phyloP scores from a whole-genome alignment of 164 flowering plant genomes.

The Aristolochia fimbriata region DNA sequence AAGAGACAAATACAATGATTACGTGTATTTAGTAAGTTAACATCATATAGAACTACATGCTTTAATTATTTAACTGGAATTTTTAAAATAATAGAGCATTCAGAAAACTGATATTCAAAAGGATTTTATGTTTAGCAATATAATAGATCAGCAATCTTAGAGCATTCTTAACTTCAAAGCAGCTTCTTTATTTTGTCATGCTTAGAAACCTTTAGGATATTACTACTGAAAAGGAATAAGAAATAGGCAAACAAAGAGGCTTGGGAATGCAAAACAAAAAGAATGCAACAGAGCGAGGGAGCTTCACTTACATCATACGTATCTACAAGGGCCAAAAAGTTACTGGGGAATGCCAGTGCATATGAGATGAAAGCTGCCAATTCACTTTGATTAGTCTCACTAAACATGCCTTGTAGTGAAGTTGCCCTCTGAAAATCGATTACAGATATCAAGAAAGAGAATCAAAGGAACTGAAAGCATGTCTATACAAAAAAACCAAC shows the following conservation, averaged over 20 bases:
- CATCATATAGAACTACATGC: too few relatives aligned
- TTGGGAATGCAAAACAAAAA: background rate
- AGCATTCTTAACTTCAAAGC: too few relatives aligned
- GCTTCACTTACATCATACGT: constrained; percentile 89
- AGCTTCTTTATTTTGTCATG: too few relatives aligned
- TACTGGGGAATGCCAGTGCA: constrained; percentile 86
- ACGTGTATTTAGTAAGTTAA: too few relatives aligned
- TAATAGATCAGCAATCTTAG: too few relatives aligned
- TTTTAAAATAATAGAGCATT: too few relatives aligned
- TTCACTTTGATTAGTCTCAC: constrained; percentile 97
- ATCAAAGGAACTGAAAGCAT: background rate
- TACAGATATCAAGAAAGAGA: background rate
- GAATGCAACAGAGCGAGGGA: background rate
- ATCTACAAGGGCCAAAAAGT: constrained; percentile 91
- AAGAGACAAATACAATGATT: background rate
- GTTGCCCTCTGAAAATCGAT: constrained; percentile 43
- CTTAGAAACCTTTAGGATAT: background rate
- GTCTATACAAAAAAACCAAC: background rate
- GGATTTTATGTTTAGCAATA: too few relatives aligned
- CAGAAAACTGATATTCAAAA: too few relatives aligned
- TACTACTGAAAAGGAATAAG: background rate
- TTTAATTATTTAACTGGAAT: too few relatives aligned
- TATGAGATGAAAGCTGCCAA: constrained; percentile 96
- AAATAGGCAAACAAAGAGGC: background rate
- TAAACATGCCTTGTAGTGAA: constrained; percentile 52